Evolutionary conservation across 2,329 filamentous ascomycete genomes (phyloP), one percentile per base, ranked within the genome.

Genomic region (Zalaria obscura): DNA sequence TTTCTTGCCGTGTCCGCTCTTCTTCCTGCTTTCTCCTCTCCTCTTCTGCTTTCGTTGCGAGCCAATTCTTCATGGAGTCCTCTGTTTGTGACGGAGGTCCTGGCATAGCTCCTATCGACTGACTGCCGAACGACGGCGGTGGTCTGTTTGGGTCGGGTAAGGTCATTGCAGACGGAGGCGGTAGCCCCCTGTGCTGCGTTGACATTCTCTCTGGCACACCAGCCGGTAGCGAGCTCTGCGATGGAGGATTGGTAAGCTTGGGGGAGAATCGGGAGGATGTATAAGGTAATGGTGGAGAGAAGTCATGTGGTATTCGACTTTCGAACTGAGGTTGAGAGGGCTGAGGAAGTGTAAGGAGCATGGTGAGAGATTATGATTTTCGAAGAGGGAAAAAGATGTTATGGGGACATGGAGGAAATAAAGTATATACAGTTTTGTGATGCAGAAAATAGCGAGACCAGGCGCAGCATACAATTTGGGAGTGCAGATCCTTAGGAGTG

Each of bases 21-120:
- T 72, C 68, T 53, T 72, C 69, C 56, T 71, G 67, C 55, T 65
- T 68, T 44, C 67, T 60, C 55, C 62, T 66, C 46, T 72, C 69
- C 53, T 72, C 69, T 48, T 67, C 64, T 10, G 67, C 62, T 54
- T 69, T 72, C 18, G 67, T 65, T 7, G 58, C 55, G 25, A 72
- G 56, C 66, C 68, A 72, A 41, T 66, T 66, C 45, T 67, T 65
- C 63, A 69, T 69, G 18, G 64, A 63, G 40, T 72, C 69, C 47
- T 72, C 69, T 35, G 68, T 60, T 55, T 67, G 64, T 39, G 54
- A 52, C 2, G 65, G 66, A 44, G 65, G 62, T 18, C 61, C 58
- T 27, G 67, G 66, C 47, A 69, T 59, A 5, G 49, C 39, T 32
- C 51, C 55, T 27, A 57, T 40, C 7, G 54, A 47, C 40, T 62